Percentiles rank a stretch among this genome's conserved stretches.
These are phyloP conservation scores for Phytophthora hybrid DNA, from an alignment of 352 stramenopile species.

Conservation along the genomic window DNA sequence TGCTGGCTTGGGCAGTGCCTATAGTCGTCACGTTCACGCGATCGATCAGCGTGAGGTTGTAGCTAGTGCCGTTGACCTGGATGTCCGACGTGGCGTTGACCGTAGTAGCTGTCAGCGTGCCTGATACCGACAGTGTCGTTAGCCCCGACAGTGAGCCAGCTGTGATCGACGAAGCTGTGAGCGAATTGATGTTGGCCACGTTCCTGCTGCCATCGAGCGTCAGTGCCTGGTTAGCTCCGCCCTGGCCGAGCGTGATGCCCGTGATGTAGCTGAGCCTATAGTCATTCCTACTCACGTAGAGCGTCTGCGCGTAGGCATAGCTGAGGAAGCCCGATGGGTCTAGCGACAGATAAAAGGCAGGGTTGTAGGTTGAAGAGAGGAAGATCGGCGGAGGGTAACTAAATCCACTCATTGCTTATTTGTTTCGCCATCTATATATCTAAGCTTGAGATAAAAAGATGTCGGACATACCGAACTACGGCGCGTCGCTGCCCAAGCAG, in stretches of 20 bases:
- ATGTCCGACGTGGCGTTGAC: too few species aligned
- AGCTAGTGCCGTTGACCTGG: too few species aligned
- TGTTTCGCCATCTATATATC: conserved; percentile 26
- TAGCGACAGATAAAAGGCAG: conserved; percentile 22
- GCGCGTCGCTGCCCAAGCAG: conserved; percentile 17
- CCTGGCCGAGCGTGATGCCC: neutral
- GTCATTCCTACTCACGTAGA: conserved; percentile 22
- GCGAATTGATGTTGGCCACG: too few species aligned
- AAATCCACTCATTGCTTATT: conserved; percentile 22
- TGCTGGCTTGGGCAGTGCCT: too few species aligned
- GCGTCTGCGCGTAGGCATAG: conserved; percentile 24
- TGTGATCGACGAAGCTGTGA: too few species aligned
- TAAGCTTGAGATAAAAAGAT: conserved; percentile 13
- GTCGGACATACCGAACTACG: conserved; percentile 19
- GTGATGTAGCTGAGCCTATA: neutral
- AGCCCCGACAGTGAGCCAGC: too few species aligned
- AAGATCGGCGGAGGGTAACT: conserved; percentile 26
- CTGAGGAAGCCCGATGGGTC: conserved; percentile 8
- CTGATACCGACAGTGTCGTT: too few species aligned
- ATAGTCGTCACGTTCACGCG: too few species aligned
- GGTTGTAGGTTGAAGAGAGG: conserved; percentile 22
- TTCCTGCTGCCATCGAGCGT: neutral
- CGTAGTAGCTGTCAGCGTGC: too few species aligned
- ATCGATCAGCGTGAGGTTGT: too few species aligned
- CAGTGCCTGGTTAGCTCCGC: neutral